Evolutionary conservation across 164 flowering plant genomes (phyloP), one percentile per base, ranked within the genome.

Genomic region (Liriodendron chinense): DNA sequence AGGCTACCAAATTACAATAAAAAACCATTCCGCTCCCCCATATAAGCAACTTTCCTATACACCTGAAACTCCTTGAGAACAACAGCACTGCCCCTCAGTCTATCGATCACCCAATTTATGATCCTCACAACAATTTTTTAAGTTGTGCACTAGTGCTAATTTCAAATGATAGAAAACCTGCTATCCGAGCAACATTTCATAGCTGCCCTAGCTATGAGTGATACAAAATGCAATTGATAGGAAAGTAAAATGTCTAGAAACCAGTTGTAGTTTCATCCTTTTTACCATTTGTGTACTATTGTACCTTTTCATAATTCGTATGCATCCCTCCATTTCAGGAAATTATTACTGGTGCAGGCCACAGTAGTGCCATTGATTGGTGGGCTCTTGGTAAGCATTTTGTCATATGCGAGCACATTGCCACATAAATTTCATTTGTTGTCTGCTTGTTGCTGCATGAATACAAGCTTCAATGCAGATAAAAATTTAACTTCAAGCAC

Each of bases 281-380:
- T 34, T 34, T 34, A 34, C 43, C 43, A 34, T 34, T 34, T 34
- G 43, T 34, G 43, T 7, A 34, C 43, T 34, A 34, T 34, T 34
- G 43, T 34, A 26, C 73, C 20, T 67, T 24, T 62, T 68, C 59
- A 64, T 23, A 59, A 28, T 22, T 73, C 75, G 78, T 48, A 77
- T 4, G 1, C 8, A 48, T 76, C 47, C 23, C 70, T 78, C 78
- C 68, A 71, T 87, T 88, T 57, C 94, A 95, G 99, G 99, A 95
- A 86, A 92, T 91, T 70, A 95, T 95, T 25, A 92, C 94, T 7
- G 99, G 99, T 65, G 85, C 84, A 65, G 94, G 99, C 56, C 99
- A 95, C 69, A 91, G 89, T 73, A 92, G 99, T 81, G 96, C 96
- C 6, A 92, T 95, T 77, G 98, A 95, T 76, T 95, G 99, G 99